Evolutionary conservation across 108 stramenopile genomes (phyloP).

Genomic region (Thalassiosira profunda): DNA sequence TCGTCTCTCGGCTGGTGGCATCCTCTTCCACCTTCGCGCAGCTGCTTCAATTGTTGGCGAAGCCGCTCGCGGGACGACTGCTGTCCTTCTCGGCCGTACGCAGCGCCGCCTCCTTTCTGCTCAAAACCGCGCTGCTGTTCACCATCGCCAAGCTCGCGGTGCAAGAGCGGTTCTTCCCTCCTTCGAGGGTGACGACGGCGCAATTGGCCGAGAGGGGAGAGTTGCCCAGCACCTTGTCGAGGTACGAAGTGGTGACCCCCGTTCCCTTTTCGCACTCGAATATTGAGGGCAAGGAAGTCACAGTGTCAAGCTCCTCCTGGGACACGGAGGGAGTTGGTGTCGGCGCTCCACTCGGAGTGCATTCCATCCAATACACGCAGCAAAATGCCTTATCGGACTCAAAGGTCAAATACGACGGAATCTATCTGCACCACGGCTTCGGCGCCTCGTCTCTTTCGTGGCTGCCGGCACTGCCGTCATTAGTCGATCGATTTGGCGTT

Average conservation of each 20-base stretch:
- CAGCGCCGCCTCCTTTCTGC: neutral
- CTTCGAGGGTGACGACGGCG: constrained; percentile 62
- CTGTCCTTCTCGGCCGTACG: neutral
- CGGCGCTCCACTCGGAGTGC: constrained; percentile 56
- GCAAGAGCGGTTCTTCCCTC: constrained; percentile 63
- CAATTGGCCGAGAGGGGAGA: constrained; percentile 46
- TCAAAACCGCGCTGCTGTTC: constrained; percentile 10
- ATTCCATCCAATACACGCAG: constrained; percentile 47
- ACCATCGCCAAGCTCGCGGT: constrained; percentile 26
- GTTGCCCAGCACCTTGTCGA: constrained; percentile 68
- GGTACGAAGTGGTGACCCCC: constrained; percentile 45
- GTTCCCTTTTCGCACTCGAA: neutral
- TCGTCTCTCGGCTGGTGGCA: constrained; percentile 15
- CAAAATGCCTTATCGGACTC: neutral
- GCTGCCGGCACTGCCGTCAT: constrained; percentile 64
- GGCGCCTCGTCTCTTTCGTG: constrained; percentile 86
- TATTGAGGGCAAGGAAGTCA: neutral
- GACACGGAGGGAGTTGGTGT: neutral
- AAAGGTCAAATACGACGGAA: constrained; percentile 29
- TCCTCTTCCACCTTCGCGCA: neutral
- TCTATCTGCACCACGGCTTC: constrained; percentile 86
- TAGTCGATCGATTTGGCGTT: constrained; percentile 51
- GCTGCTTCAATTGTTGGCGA: neutral
- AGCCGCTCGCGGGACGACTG: neutral
- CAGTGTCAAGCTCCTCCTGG: neutral